phyloP scores from a whole-genome alignment of 1,139 yeast genomes.

The Geotrichum histeridarum region DNA sequence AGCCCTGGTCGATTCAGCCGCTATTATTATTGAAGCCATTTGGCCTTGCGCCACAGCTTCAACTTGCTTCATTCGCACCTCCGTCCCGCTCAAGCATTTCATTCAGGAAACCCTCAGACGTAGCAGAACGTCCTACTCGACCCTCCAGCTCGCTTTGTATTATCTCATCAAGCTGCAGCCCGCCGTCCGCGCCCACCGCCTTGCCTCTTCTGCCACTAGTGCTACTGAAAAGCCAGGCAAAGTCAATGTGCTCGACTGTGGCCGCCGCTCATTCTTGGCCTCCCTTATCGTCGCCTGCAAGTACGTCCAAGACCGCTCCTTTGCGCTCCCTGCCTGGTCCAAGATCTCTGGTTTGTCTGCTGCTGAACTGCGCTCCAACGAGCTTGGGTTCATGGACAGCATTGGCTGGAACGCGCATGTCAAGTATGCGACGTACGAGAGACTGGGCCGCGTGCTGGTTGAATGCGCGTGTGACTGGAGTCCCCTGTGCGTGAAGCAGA shows the following conservation, averaged over 20 bases:
- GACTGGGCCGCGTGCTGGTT: constrained; percentile 44
- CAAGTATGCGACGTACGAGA: constrained; percentile 47
- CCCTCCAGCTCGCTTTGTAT: constrained; percentile 62
- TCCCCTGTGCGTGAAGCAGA: background rate
- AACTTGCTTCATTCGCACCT: constrained; percentile 19
- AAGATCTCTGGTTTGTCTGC: constrained; percentile 60
- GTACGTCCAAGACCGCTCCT: constrained; percentile 68
- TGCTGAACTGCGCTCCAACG: constrained; percentile 49
- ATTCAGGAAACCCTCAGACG: constrained; percentile 62
- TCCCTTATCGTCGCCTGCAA: constrained; percentile 66
- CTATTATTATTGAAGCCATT: constrained; percentile 35
- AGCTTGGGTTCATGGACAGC: constrained; percentile 49
- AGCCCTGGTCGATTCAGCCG: constrained; percentile 37
- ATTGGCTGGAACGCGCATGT: constrained; percentile 56
- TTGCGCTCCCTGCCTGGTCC: constrained; percentile 68
- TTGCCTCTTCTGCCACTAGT: background rate
- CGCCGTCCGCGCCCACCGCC: constrained; percentile 12
- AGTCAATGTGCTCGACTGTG: constrained; percentile 39
- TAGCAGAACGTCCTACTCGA: constrained; percentile 60
- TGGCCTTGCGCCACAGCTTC: constrained; percentile 32
- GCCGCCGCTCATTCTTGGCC: constrained; percentile 62
- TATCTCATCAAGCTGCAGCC: constrained; percentile 51
- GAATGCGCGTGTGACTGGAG: constrained; percentile 24
- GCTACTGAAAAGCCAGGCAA: background rate
- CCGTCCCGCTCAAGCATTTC: constrained; percentile 42